Conservation (phyloP, 179 eudicot species). For the Camellia oleifera region DNA sequence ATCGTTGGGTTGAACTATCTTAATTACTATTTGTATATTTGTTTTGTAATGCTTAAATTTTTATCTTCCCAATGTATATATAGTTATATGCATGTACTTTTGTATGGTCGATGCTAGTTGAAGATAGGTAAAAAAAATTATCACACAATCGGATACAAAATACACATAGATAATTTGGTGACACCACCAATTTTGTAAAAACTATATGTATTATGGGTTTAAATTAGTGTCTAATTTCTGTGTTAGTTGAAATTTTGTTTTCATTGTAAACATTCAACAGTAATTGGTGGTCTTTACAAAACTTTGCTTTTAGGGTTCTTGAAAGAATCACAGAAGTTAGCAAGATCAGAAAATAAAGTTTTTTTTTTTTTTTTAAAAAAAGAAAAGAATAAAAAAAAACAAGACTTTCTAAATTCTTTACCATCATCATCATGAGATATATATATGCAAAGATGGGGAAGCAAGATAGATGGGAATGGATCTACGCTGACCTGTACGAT, state of each 20-base stretch:
- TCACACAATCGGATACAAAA: no score
- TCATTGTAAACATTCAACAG: no score
- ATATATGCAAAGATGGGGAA: background rate
- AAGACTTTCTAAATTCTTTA: background rate
- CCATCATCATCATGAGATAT: background rate
- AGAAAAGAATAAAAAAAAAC: background rate
- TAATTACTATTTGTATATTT: background rate
- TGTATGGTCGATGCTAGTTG: background rate
- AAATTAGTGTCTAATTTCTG: no score
- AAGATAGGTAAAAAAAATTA: background rate
- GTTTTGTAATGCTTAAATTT: background rate
- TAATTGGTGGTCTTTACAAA: no score
- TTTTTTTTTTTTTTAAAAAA: no score
- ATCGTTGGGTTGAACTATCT: no score
- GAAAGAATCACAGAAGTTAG: background rate
- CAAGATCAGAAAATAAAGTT: background rate
- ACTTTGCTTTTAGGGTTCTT: no score
- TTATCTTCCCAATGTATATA: background rate
- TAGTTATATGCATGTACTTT: background rate
- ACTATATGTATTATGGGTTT: no score
- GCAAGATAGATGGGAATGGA: background rate
- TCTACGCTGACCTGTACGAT: background rate
- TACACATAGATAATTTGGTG: no score
- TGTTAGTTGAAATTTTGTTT: no score
- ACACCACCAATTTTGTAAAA: no score